These are phyloP conservation scores for Neurospora sp. DNA, from an alignment of 495 filamentous ascomycete genomes.

Conservation along the genomic window DNA sequence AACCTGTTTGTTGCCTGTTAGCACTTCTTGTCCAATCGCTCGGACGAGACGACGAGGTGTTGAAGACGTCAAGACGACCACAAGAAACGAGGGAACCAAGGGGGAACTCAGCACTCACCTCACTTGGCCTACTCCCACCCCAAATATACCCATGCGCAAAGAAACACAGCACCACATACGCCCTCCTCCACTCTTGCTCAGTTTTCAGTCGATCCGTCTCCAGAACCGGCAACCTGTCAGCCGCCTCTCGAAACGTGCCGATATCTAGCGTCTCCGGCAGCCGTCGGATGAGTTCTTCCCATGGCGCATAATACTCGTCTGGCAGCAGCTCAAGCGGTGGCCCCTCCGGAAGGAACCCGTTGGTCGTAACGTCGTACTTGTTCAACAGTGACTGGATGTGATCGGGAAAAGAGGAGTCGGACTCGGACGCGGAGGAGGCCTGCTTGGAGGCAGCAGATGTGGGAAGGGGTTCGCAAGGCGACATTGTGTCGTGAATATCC, in stretches of 20 bases:
- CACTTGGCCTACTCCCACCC: conserved; percentile 24
- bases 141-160: conserved; percentile 85
- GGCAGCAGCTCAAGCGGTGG: conserved; percentile 58
- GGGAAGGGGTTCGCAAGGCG: conserved; percentile 8
- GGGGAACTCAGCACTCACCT: conserved; percentile 19
- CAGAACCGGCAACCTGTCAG: conserved; percentile 61
- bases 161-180: conserved; percentile 74
- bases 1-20: conserved; percentile 14
- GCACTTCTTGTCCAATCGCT: too few species aligned
- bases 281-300: conserved; percentile 64
- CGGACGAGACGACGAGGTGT: too few species aligned
- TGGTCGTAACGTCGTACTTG: conserved; percentile 19
- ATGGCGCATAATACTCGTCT: conserved; percentile 67
- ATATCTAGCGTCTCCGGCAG: conserved; percentile 57
- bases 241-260: conserved; percentile 52
- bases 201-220: conserved; percentile 52
- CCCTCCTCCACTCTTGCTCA: conserved; percentile 70
- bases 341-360: conserved; percentile 72
- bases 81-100: background rate
- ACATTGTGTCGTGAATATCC: conserved; percentile 5
- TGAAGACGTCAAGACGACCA: too few species aligned
- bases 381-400: background rate
- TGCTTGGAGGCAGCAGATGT: background rate
- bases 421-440: background rate
- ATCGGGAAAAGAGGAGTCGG: background rate